Conservation (phyloP, 2,329 filamentous ascomycete genomes). For the Fusarium camptoceras region DNA sequence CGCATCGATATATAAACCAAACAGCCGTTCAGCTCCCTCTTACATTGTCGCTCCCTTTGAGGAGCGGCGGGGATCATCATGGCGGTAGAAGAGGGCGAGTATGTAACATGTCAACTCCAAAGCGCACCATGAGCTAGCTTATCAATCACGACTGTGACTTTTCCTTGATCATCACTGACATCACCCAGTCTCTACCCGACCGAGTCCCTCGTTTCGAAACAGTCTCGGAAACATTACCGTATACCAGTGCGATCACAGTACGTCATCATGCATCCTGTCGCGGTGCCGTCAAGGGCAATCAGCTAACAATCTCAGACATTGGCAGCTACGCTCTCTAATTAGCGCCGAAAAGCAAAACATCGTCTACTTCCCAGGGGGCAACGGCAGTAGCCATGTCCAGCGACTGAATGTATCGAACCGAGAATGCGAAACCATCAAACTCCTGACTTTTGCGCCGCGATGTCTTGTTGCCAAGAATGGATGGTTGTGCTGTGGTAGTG, state of each 20-base stretch:
- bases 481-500: slow-evolving; percentile 91
- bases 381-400: slow-evolving; percentile 73
- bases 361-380: slow-evolving; percentile 86
- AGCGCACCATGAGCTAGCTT: slow-evolving; percentile 2
- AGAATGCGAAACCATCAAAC: slow-evolving; percentile 78
- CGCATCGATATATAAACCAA: slow-evolving; percentile 10
- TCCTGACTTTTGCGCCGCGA: slow-evolving; percentile 79
- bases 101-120: slow-evolving; percentile 43
- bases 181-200: slow-evolving; percentile 71
- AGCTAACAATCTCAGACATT: slow-evolving; percentile 69
- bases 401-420: slow-evolving; percentile 75
- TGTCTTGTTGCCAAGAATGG: slow-evolving; percentile 88
- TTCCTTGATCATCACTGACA: slow-evolving; percentile 16
- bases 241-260: slow-evolving; percentile 74
- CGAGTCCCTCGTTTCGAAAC: slow-evolving; percentile 70
- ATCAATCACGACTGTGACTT: slow-evolving; percentile 26
- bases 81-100: slow-evolving; percentile 68
- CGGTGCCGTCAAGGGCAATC: slow-evolving; percentile 21
- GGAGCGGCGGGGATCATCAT: slow-evolving; percentile 51
- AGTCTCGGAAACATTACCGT: slow-evolving; percentile 74
- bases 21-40: slow-evolving; percentile 18
- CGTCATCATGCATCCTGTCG: slow-evolving; percentile 49
- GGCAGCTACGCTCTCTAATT: slow-evolving; percentile 90
- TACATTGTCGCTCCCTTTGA: slow-evolving; percentile 33
- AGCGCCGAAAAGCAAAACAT: slow-evolving; percentile 80